phyloP scores from a whole-genome alignment of 129 eudicot species.

The Pulicaria dysenterica region DNA sequence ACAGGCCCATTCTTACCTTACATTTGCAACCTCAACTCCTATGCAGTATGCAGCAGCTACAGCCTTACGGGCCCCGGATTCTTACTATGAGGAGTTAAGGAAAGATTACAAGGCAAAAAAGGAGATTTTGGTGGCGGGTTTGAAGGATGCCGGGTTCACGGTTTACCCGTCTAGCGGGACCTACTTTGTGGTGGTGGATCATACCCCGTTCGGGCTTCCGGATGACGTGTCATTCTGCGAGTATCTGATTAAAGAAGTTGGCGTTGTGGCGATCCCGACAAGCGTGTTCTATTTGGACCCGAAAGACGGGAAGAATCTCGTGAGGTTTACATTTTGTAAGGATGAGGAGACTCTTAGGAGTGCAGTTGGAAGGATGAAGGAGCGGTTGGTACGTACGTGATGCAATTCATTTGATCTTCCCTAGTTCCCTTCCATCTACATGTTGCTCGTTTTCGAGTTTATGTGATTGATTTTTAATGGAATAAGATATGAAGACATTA shows the following conservation, averaged over 20 bases:
- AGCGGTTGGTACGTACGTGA: slow-evolving; percentile 49
- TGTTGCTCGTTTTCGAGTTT: background rate
- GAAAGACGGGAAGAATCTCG: slow-evolving; percentile 88
- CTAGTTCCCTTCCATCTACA: too few species aligned
- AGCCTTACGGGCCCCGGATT: slow-evolving; percentile 73
- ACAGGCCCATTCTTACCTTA: slow-evolving; percentile 92
- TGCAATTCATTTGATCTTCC: background rate
- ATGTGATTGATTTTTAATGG: too few species aligned
- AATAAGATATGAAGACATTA: too few species aligned
- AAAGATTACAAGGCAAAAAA: slow-evolving; percentile 75
- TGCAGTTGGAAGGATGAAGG: slow-evolving; percentile 92
- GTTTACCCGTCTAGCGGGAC: slow-evolving; percentile 96
- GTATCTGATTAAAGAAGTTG: slow-evolving; percentile 92
- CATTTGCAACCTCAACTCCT: slow-evolving; percentile 95
- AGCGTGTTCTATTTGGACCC: slow-evolving; percentile 90
- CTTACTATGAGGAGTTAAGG: slow-evolving; percentile 72
- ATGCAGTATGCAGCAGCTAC: slow-evolving; percentile 85
- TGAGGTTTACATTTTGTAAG: slow-evolving; percentile 93
- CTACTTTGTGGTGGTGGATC: slow-evolving; percentile 94
- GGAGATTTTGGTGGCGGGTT: slow-evolving; percentile 76
- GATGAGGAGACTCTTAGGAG: slow-evolving; percentile 87
- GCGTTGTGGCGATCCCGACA: slow-evolving; percentile 98
- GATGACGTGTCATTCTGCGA: slow-evolving; percentile 89
- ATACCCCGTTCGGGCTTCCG: slow-evolving; percentile 75
- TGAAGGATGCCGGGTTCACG: slow-evolving; percentile 78